Conservation (phyloP, 148 eudicot genomes). For the Dianthus caryophyllus region DNA sequence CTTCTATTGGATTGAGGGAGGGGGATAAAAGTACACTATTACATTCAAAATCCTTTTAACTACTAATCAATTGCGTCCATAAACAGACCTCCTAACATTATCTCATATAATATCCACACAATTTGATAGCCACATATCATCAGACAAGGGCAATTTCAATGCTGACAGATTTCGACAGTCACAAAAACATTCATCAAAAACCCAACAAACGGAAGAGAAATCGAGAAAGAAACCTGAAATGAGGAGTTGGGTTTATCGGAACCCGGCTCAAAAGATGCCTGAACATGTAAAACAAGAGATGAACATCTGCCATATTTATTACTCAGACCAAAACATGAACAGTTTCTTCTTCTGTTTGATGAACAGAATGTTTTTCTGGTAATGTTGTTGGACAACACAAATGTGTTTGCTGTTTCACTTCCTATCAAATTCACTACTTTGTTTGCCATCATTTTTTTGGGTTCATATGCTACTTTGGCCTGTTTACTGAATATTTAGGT, state of each 20-base stretch:
- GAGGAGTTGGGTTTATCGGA: constrained; percentile 20
- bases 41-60: too few species aligned
- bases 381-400: not conserved
- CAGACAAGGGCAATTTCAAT: too few species aligned
- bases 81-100: too few species aligned
- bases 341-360: not conserved
- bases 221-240: constrained; percentile 17
- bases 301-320: not conserved
- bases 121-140: too few species aligned
- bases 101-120: too few species aligned
- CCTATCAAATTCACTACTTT: constrained; percentile 11
- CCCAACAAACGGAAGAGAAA: not conserved
- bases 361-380: not conserved
- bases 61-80: too few species aligned
- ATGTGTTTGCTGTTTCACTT: not conserved
- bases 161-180: too few species aligned
- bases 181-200: not conserved
- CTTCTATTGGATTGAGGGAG: too few species aligned
- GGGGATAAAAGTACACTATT: too few species aligned
- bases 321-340: not conserved
- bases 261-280: constrained; percentile 22
- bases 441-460: constrained; percentile 13
- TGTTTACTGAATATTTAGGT: not conserved
- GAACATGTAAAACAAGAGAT: not conserved
- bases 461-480: not conserved